Evolutionary conservation across 371 early-diverging fungal species (phyloP), one percentile per base, ranked within the genome.

Genomic region (Saksenaea vasiformis): DNA sequence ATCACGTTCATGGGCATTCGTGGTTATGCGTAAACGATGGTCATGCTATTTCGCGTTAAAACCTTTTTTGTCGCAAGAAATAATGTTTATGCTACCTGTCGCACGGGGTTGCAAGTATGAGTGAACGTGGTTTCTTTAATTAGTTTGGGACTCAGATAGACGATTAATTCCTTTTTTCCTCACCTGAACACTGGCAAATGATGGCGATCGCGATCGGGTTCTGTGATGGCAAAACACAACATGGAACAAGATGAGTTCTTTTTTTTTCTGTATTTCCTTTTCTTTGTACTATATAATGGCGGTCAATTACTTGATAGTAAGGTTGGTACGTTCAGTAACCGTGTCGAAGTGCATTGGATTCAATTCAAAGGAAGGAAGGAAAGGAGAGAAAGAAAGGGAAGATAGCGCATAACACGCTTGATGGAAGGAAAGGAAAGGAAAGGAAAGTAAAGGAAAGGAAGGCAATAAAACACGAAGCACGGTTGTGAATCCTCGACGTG

Each of bases 121-220:
- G 11, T 47, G 51, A 47, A 47, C 51, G 51, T 47, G 51, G n/a
- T 47, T 47, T 47, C 51, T 47, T 47, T 47, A 47, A 47, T 47
- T 47, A 47, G 51, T 47, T 47, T 47, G 51, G 22, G n/a, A 47
- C 51, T 47, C 51, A 47, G 51, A 47, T 22, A 47, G 31, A 39
- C 39, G 51, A 47, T 11, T 10, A n/a, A 22, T 47, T 47, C 24
- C 51, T 47, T 47, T 47, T 47, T 47, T 47, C 24, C 51, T 47
- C 22, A 47, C 51, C 51, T 47, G 51, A 17, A 47, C 11, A 22
- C 51, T 47, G 3, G 51, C 51, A 22, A 47, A 47, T 47, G 51
- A 47, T 47, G 51, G 22, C 22, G 51, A 47, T 47, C 51, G 26
- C 24, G 51, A 47, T 47, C 51, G 51, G 51, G 22, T 47, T 22